Evolutionary conservation across 2,329 filamentous ascomycete species (phyloP), one percentile per base, ranked within the genome.

Genomic region (Microsporum canis): DNA sequence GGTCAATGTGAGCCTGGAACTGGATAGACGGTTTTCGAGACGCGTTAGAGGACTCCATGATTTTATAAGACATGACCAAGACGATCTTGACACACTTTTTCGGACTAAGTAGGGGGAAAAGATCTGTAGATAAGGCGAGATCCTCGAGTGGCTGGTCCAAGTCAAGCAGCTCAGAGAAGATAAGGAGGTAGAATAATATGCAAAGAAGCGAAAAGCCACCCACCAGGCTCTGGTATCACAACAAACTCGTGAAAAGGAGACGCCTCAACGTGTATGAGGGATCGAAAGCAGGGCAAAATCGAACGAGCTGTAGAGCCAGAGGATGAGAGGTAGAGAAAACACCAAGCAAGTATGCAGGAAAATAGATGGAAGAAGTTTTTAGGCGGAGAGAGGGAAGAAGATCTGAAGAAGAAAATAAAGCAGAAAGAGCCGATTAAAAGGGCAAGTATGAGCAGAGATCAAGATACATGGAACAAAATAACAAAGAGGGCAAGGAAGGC

Each of bases 51-150:
- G 71, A 68, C 27, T 62, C 65, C 14, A 64, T 63, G 31, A 67
- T 64, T 31, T 68, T 60, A 39, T 71, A 66, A 60, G 71, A 67
- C 71, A 73, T 73, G 12, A 57, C 67, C 39, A 58, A 6, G 12
- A 53, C 34, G n/a, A 27, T 47, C 17, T 34, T 31, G 14, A 27
- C 27, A 27, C 17, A 2, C 4, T 34, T 55, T 55, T 27, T 31
- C n/a, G 51, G 3, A 14, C 34, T 33, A 29, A 36, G 14, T n/a
- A 36, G 14, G 29, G 7, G 31, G 17, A 36, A 36, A 23, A 55
- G 49, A 23, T 51, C 57, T 38, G 56, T 45, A 41, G 38, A 41
- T 43, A 58, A 8, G 7, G 31, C 14, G 17, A 57, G 39, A 57
- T 43, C 23, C 23, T 14, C n/a, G 36, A 34, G 17, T 39, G 23